phyloP scores from a whole-genome alignment of 495 filamentous ascomycete genomes.

The Aspergillus conjunctus region DNA sequence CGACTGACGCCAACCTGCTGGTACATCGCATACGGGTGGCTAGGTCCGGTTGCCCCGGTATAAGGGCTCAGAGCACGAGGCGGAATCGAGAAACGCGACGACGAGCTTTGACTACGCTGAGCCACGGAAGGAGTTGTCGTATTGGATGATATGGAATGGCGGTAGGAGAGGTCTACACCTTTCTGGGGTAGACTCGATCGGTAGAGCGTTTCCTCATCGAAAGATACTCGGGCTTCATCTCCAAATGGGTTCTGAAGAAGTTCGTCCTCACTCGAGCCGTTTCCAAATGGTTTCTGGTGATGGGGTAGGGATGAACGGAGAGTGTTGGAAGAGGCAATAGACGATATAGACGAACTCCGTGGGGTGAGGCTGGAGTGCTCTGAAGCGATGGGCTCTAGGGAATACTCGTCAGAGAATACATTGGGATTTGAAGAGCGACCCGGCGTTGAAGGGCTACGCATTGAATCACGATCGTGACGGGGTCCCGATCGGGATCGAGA shows the following conservation, averaged over 20 bases:
- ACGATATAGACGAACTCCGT: constrained; percentile 36
- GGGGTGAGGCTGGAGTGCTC: constrained; percentile 38
- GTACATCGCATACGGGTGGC: constrained; percentile 60
- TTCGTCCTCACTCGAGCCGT: constrained; percentile 31
- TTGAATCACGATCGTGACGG: constrained; percentile 35
- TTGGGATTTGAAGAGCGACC: constrained; percentile 50
- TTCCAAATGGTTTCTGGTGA: constrained; percentile 30
- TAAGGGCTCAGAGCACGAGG: constrained; percentile 55
- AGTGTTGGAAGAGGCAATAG: constrained; percentile 40
- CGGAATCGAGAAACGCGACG: constrained; percentile 47
- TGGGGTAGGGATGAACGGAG: constrained; percentile 35
- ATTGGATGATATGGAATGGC: constrained; percentile 38
- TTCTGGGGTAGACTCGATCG: constrained; percentile 48
- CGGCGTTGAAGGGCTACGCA: constrained; percentile 37
- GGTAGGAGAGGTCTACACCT: constrained; percentile 39
- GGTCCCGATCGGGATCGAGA: constrained; percentile 36
- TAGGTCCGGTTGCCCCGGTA: constrained; percentile 56
- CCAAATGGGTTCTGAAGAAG: constrained; percentile 44
- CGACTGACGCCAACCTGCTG: constrained; percentile 57
- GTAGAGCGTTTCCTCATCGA: constrained; percentile 38
- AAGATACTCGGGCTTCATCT: constrained; percentile 44
- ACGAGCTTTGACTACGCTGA: constrained; percentile 46
- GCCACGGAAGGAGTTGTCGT: constrained; percentile 36
- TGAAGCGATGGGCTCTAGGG: constrained; percentile 46
- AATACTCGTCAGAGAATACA: constrained; percentile 58